Base-by-base conservation (phyloP, 2,329 filamentous ascomycete genomes). In the Penicillium decumbens region DNA sequence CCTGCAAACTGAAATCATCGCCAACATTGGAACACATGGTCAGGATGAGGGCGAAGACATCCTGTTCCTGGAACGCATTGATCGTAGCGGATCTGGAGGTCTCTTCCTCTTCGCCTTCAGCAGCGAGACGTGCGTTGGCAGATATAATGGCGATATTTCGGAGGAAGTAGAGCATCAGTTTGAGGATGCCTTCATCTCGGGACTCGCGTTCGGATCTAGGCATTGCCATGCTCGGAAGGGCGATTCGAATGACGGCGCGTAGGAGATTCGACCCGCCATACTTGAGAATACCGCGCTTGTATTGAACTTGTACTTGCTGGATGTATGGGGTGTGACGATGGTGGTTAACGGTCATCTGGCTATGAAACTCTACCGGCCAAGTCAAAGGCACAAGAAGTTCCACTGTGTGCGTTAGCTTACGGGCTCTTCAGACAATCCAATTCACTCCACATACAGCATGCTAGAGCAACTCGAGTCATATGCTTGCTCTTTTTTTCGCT, bases 331-430 rank as follows among this genome's bases (percentile, higher is more conserved):
- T 81, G 72, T 98, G 93, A 49, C 89, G 83, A 67, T 95, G 87
- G 68, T 97, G 89, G 66, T 98, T 97, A 61, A 90, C 77, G 3
- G 90, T 97, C 81, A 93, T 92, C 63, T 87, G 81, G 51, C 87
- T 83, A 54, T 82, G 78, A 51, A 91, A 83, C 54, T 95, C 89
- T 63, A 95, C 79, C 0, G 93, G 92, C 92, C 92, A 97, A 15
- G 93, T 98, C 63, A 98, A 74, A 4, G 91, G 90, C 1, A 95
- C 89, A 65, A 98, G 80, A 41, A 98, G 76, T 72, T 98, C 92
- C 70, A 95, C 76, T 80, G 35, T 38, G 25, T 20, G 12, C 6
- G 32, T 58, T 45, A 49, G 51, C 38, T 37, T 44, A 40, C 18
- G 61, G 68, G 47, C 68, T 28, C 27, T 61, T 50, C 45, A 47